Evolutionary conservation across 192 early-diverging fungal genomes (phyloP).

Genomic region (Kickxella alabastrina): DNA sequence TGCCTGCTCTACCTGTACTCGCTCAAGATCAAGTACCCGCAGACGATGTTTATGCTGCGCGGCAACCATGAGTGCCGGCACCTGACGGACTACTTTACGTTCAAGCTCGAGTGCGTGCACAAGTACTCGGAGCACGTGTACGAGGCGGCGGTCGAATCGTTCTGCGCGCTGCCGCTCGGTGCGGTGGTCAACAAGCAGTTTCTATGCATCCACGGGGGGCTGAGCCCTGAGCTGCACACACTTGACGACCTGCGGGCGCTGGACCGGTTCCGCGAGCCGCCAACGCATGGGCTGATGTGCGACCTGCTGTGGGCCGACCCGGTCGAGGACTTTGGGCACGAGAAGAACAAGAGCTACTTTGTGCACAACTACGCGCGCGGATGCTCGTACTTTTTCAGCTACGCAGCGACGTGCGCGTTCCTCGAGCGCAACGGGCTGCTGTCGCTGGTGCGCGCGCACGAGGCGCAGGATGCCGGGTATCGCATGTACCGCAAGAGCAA

Average conservation of each 20-base stretch:
- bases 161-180: constrained; percentile 87
- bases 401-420: constrained; percentile 88
- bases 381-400: constrained; percentile 94
- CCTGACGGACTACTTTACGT: constrained; percentile 96
- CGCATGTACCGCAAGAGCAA: constrained; percentile 95
- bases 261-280: constrained; percentile 89
- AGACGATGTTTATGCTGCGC: constrained; percentile 80
- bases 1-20: constrained; percentile 88
- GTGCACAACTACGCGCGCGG: constrained; percentile 91
- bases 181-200: constrained; percentile 95
- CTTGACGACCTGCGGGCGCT: constrained; percentile 82
- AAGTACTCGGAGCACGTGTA: constrained; percentile 92
- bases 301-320: constrained; percentile 93
- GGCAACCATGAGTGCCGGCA: constrained; percentile 98
- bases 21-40: constrained; percentile 90
- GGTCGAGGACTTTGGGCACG: constrained; percentile 94
- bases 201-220: constrained; percentile 93
- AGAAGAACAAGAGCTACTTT: constrained; percentile 84
- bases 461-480: constrained; percentile 94
- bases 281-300: constrained; percentile 93
- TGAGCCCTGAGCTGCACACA: constrained; percentile 89
- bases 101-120: constrained; percentile 97
- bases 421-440: constrained; percentile 91
- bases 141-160: constrained; percentile 86
- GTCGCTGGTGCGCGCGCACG: constrained; percentile 95